phyloP scores from a whole-genome alignment of 2,329 filamentous ascomycete species.

The Aotearoamyces nothofagi region DNA sequence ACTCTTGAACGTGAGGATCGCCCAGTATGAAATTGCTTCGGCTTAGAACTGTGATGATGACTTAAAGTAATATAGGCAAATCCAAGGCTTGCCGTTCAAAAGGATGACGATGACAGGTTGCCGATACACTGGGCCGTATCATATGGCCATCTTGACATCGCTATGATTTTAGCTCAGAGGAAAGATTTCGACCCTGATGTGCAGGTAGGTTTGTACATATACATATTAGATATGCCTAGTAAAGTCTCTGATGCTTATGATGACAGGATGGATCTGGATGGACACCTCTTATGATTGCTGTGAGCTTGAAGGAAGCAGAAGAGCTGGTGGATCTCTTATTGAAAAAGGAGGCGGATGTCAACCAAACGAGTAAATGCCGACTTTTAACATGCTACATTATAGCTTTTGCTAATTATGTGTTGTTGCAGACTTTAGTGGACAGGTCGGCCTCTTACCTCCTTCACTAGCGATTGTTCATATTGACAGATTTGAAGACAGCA shows the following conservation, averaged over 20 bases:
- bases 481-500: constrained; percentile 42
- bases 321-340: constrained; percentile 53
- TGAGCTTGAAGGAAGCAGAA: constrained; percentile 58
- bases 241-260: constrained; percentile 3
- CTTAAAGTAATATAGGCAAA: constrained; percentile 41
- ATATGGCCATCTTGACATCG: constrained; percentile 63
- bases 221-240: neutral
- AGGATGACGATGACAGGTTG: constrained; percentile 78
- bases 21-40: constrained; percentile 1
- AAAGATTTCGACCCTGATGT: constrained; percentile 74
- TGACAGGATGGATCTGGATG: constrained; percentile 59
- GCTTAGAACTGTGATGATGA: constrained; percentile 1
- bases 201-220: constrained; percentile 33
- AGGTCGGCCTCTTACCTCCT: constrained; percentile 26
- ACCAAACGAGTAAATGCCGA: constrained; percentile 45
- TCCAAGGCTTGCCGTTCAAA: constrained; percentile 53
- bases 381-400: neutral
- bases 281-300: constrained; percentile 75
- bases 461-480: neutral
- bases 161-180: constrained; percentile 52
- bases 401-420: too few relatives aligned
- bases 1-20: constrained; percentile 43
- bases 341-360: constrained; percentile 53
- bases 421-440: constrained; percentile 43
- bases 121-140: constrained; percentile 91